Evolutionary conservation across 306 rosid genomes (phyloP).

Genomic region (Echinosophora koreensis): DNA sequence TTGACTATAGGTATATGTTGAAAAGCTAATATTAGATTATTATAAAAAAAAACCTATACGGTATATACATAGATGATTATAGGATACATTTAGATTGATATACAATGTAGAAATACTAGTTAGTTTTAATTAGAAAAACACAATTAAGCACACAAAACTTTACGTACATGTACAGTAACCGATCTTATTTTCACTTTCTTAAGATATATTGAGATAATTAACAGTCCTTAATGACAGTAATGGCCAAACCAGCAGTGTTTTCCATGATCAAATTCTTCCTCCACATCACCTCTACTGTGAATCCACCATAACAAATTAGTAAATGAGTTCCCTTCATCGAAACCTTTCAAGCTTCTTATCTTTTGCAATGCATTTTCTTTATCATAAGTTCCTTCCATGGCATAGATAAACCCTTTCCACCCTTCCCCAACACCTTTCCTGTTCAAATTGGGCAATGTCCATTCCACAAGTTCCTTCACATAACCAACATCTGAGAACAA

Average conservation of each 20-base stretch:
- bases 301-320: conserved; percentile 89
- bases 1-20: no score
- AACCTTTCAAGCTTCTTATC: conserved; percentile 56
- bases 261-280: conserved; percentile 40
- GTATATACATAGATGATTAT: no score
- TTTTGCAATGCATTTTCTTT: conserved; percentile 60
- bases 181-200: no score
- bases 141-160: no score
- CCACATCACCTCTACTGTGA: conserved; percentile 64
- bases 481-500: conserved; percentile 56
- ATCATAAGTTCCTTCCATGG: conserved; percentile 77
- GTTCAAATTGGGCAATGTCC: conserved; percentile 70
- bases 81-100: no score
- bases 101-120: no score
- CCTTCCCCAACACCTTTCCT: conserved; percentile 74
- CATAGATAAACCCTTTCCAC: conserved; percentile 79
- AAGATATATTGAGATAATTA: no score
- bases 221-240: conserved; percentile 41
- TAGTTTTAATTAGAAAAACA: no score
- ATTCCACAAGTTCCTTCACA: conserved; percentile 74
- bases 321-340: conserved; percentile 80
- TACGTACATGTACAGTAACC: no score
- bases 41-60: no score
- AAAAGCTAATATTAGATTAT: no score
- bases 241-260: conserved; percentile 47